Percentiles rank a stretch among this genome's conserved stretches.
Conservation (phyloP, 208 protist genomes). For the Herpetomonas samuelpessoai region DNA sequence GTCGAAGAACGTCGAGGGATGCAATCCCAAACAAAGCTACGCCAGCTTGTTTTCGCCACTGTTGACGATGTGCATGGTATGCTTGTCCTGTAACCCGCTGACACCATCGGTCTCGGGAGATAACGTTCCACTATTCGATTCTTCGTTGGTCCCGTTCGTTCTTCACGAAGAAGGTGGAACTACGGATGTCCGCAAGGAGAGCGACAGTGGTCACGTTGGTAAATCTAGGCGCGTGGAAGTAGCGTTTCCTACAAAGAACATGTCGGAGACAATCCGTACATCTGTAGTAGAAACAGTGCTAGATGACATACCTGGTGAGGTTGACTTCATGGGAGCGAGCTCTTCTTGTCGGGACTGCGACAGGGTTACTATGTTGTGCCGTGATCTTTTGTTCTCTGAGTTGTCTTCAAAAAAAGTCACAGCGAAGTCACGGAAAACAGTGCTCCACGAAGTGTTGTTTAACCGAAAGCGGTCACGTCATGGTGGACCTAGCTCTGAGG, state of each 20-base stretch:
- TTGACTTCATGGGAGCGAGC: constrained; percentile 52
- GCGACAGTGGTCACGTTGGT: constrained; percentile 1
- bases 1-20: constrained; percentile 24
- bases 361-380: constrained; percentile 59
- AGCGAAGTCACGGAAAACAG: not conserved
- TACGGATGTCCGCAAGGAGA: constrained; percentile 5
- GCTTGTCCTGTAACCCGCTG: constrained; percentile 34
- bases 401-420: constrained; percentile 6
- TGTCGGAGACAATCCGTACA: constrained; percentile 17
- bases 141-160: constrained; percentile 21
- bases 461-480: constrained; percentile 8
- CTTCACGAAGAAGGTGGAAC: constrained; percentile 5
- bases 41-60: constrained; percentile 37
- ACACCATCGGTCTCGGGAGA: constrained; percentile 33
- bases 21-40: constrained; percentile 30
- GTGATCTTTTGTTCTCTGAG: constrained; percentile 45
- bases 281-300: constrained; percentile 26
- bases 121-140: constrained; percentile 55
- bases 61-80: constrained; percentile 48
- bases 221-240: not conserved
- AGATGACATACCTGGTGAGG: constrained; percentile 53
- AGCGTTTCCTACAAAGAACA: constrained; percentile 4
- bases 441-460: not conserved
- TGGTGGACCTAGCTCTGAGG: not conserved
- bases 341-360: constrained; percentile 70